These are phyloP conservation scores for Alternaria triticina DNA, from an alignment of 2,329 filamentous ascomycete species.

Conservation along the genomic window DNA sequence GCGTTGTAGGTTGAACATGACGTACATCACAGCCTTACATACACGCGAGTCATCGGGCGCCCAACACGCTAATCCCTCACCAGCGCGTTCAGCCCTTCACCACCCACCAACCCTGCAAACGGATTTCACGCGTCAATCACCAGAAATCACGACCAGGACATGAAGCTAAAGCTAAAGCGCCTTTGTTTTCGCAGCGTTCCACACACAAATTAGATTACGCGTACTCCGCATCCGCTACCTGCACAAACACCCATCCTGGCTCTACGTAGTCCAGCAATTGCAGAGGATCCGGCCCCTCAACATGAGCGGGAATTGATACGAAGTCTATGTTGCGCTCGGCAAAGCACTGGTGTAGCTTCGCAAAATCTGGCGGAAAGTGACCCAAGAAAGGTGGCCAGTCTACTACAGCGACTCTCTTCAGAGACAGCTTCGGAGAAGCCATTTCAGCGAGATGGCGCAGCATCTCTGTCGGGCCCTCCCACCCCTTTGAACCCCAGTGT, in stretches of 20 bases:
- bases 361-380: conserved; percentile 6
- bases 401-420: conserved; percentile 5
- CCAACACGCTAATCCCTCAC: neutral
- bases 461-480: conserved; percentile 11
- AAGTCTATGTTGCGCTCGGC: neutral
- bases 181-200: neutral
- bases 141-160: neutral
- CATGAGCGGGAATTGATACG: conserved; percentile 3
- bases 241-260: conserved; percentile 9
- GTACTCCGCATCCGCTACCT: neutral
- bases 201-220: neutral
- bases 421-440: neutral
- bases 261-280: conserved; percentile 7
- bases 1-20: conserved; percentile 9
- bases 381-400: conserved; percentile 10
- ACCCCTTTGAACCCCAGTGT: conserved; percentile 10
- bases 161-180: neutral
- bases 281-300: conserved; percentile 3
- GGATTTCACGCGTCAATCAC: neutral
- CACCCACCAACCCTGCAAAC: neutral
- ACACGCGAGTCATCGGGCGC: conserved; percentile 3
- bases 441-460: neutral
- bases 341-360: conserved; percentile 3
- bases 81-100: neutral
- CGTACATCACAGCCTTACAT: conserved; percentile 1